These are phyloP conservation scores for Fraxinus americana DNA, from an alignment of 257 asterid species.

Conservation along the genomic window DNA sequence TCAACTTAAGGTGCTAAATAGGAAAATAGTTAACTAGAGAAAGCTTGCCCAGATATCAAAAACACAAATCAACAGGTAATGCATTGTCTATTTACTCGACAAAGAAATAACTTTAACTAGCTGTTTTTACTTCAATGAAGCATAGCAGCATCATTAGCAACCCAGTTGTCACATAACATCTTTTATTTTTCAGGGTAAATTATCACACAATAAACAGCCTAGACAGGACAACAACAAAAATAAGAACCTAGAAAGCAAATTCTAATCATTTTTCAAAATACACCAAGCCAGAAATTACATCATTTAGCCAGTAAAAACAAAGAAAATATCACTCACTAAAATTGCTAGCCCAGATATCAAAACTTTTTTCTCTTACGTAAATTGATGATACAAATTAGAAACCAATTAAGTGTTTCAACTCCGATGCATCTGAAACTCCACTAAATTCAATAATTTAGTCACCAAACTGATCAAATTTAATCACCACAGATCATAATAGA, in stretches of 20 bases:
- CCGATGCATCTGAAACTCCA: slow-evolving; percentile 16
- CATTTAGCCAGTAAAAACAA: not conserved
- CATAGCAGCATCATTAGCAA: slow-evolving; percentile 3
- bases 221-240: not conserved
- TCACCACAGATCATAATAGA: not conserved
- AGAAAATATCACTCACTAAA: not conserved
- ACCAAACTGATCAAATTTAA: slow-evolving; percentile 17
- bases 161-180: not conserved
- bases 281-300: not conserved
- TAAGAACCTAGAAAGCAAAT: not conserved
- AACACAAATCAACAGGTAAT: not conserved
- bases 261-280: not conserved
- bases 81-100: not conserved
- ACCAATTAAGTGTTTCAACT: slow-evolving; percentile 9
- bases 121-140: not conserved
- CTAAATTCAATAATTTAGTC: slow-evolving; percentile 7
- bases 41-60: slow-evolving; percentile 7
- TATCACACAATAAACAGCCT: not conserved
- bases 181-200: not conserved
- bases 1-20: not conserved
- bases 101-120: not conserved
- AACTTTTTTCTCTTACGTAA: not conserved
- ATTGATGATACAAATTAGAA: slow-evolving; percentile 14
- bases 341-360: not conserved
- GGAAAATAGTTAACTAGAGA: not conserved